Evolutionary conservation across 164 flowering plant genomes (phyloP), one percentile per base, ranked within the genome.

Genomic region (Pachysandra terminalis): DNA sequence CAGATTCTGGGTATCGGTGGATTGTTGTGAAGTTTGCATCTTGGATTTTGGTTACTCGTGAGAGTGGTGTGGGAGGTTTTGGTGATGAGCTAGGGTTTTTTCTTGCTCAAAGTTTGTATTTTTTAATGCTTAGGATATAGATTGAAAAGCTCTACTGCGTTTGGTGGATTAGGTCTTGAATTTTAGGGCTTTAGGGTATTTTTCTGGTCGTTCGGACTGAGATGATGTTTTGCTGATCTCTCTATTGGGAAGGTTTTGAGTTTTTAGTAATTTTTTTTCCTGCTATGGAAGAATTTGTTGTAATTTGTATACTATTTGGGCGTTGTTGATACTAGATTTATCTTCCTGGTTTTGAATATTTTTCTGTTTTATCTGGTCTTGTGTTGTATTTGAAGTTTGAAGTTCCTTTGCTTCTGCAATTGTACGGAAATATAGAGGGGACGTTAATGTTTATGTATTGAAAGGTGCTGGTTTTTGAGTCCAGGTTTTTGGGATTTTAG

Each of bases 1-100:
- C 51, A 49, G 62, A 32, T 32, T 68, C 28, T 56, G 68, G 58
- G 70, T 64, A 37, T 28, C 28, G 48, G 37, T 28, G 35, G 49
- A 1, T 49, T 65, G 24, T 25, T 41, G 12, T 21, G 8, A 48
- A 22, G 53, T 27, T 48, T 15, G 51, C n/a, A 22, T 66, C 16
- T 55, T 40, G 15, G n/a, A n/a, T 19, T 41, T 28, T 32, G 54
- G 16, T n/a, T 8, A 61, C 57, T 56, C 60, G 35, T 25, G 7
- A 40, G 45, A 5, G 45, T n/a, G n/a, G n/a, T n/a, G n/a, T n/a
- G n/a, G n/a, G n/a, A n/a, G n/a, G 7, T 40, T 40, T 40, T 40
- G 45, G 10, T 56, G 16, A 24, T 56, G 60, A 24, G 60, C 4
- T 63, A 1, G 32, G 48, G 64, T 19, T 37, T 24, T 10, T 56